These are phyloP conservation scores for Globisporangium alternatum DNA, from an alignment of 352 stramenopile genomes.

Conservation along the genomic window DNA sequence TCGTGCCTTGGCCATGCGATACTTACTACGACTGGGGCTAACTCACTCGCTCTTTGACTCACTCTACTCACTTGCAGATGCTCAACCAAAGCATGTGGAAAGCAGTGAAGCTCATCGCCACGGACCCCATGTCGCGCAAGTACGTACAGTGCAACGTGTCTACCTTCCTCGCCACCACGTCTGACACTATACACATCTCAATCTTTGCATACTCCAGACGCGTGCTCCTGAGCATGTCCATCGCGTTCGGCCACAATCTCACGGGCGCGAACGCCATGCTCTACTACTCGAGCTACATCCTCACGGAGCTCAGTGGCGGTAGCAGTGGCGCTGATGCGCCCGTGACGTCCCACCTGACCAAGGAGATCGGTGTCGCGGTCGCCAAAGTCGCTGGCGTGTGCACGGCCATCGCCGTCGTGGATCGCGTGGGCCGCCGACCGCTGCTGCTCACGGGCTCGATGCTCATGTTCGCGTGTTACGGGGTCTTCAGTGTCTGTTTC, in stretches of 20 bases:
- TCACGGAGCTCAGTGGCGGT: conserved; percentile 34
- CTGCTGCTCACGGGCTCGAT: conserved; percentile 55
- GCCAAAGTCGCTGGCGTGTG: conserved; percentile 67
- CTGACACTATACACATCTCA: background rate
- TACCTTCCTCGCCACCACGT: background rate
- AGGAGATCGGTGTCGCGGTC: conserved; percentile 61
- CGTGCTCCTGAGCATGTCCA: conserved; percentile 50
- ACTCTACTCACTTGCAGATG: conserved; percentile 15
- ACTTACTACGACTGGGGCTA: too few relatives aligned
- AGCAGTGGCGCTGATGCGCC: background rate
- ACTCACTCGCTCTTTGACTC: background rate
- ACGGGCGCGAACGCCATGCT: conserved; percentile 74
- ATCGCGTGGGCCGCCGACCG: conserved; percentile 54
- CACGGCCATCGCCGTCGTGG: conserved; percentile 45
- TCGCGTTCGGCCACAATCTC: conserved; percentile 61
- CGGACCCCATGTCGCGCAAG: conserved; percentile 35
- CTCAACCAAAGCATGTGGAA: conserved; percentile 36
- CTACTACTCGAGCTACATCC: conserved; percentile 82
- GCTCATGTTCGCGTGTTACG: conserved; percentile 49
- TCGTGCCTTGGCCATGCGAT: background rate
- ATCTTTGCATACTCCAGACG: conserved; percentile 24
- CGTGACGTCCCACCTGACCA: conserved; percentile 27
- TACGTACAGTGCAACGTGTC: conserved; percentile 8
- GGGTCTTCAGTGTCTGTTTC: conserved; percentile 54
- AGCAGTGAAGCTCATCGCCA: conserved; percentile 32